Base-by-base conservation (phyloP, 2,329 filamentous ascomycete species). In the Neofusicoccum ribis region DNA sequence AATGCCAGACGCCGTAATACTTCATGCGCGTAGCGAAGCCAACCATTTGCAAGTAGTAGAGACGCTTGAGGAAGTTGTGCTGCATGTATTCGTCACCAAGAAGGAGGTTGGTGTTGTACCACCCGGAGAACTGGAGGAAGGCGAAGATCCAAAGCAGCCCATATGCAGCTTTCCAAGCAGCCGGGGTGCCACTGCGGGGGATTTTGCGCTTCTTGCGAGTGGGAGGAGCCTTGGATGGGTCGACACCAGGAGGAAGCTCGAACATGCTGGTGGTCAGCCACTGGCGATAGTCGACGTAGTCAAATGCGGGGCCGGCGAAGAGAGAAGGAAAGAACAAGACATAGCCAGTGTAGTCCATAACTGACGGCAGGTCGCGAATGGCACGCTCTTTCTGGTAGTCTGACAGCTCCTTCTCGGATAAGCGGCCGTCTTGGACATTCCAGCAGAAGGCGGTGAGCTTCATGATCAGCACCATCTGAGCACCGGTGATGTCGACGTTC, bases 381-480 rank as follows among this genome's bases (percentile, higher is more conserved):
- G 91, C 90, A 36, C 91, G 88, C 69, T 93, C 91, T 73, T 90
- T 93, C 76, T 99, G 95, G 51, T 90, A 87, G 58, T 95, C 91
- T 0, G 91, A 91, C n/a, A 99, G 86, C 65, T 93, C 87, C 49
- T 89, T 85, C 17, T 90, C 87, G 3, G 92, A 88, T 20, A 96
- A 84, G 66, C 89, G 88, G 20, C 95, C 96, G 76, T 99, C 95
- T 72, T 95, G 93, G 8, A 98, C 89, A 75, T 98, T 98, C 95
- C 95, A 99, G 81, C 92, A 96, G 75, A 99, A 99, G 5, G 94
- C 91, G 23, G 89, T 92, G 41, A 99, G 87, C 75, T 99, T 99
- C 92, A 99, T 99, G 68, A 98, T 89, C 71, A 98, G 81, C 39
- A 99, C 95, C 95, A 99, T 99, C 78, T 99, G 95, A 1, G 94